Percentiles rank a stretch among this genome's conserved stretches.
These are phyloP conservation scores for Exophiala sp. DNA, from an alignment of 2,329 filamentous ascomycete genomes.

Conservation along the genomic window DNA sequence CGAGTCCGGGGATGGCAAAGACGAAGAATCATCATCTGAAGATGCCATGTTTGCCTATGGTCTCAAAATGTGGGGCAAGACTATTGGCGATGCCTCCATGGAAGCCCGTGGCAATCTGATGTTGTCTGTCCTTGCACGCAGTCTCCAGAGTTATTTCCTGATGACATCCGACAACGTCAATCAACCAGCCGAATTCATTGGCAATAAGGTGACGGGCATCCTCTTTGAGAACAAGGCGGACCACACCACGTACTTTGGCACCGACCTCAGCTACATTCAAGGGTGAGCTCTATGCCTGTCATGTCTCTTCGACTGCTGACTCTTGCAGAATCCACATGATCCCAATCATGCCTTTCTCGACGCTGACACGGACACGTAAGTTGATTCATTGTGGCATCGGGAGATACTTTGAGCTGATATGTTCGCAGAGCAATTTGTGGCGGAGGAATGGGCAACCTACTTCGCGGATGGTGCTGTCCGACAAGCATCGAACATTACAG, in stretches of 20 bases:
- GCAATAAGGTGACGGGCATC: slow-evolving; percentile 65
- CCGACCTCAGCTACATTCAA: slow-evolving; percentile 63
- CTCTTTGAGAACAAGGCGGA: slow-evolving; percentile 95
- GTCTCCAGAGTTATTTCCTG: slow-evolving; percentile 74
- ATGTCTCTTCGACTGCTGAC: slow-evolving; percentile 21
- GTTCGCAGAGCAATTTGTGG: slow-evolving; percentile 57
- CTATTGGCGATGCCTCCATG: slow-evolving; percentile 69
- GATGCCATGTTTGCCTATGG: slow-evolving; percentile 83
- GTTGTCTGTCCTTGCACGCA: slow-evolving; percentile 69
- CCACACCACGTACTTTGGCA: slow-evolving; percentile 83
- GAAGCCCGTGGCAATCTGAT: slow-evolving; percentile 79
- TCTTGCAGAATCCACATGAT: slow-evolving; percentile 72
- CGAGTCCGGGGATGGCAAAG: slow-evolving; percentile 50
- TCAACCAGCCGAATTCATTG: slow-evolving; percentile 70
- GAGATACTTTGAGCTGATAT: slow-evolving; percentile 14
- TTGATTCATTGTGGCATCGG: not conserved
- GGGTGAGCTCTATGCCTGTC: slow-evolving; percentile 36
- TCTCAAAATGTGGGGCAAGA: slow-evolving; percentile 87
- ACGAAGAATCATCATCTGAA: slow-evolving; percentile 76
- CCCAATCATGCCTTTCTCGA: slow-evolving; percentile 62
- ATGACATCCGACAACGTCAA: slow-evolving; percentile 63
- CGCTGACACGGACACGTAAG: slow-evolving; percentile 54
- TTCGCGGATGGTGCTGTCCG: slow-evolving; percentile 65
- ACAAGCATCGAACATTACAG: slow-evolving; percentile 49
- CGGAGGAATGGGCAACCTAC: slow-evolving; percentile 73